Percentiles rank a stretch among this genome's conserved stretches.
These are phyloP conservation scores for Daldinia sp. DNA, from an alignment of 2,329 filamentous ascomycete genomes.

Conservation along the genomic window DNA sequence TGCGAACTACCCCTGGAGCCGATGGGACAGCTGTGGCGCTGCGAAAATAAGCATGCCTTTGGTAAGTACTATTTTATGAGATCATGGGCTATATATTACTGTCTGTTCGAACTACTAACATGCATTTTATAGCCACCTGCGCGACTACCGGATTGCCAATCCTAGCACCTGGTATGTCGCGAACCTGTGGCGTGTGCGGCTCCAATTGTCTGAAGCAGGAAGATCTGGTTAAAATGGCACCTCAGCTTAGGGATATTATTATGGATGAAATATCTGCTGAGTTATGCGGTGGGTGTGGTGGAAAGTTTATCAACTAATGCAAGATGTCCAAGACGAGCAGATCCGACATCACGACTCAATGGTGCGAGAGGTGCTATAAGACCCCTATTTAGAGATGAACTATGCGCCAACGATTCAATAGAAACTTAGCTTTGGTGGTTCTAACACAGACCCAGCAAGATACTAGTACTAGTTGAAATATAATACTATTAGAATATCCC, in stretches of 20 bases:
- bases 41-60: conserved; percentile 52
- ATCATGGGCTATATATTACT: conserved; percentile 4
- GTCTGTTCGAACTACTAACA: neutral
- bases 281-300: conserved; percentile 44
- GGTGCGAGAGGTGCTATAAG: neutral
- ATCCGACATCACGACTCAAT: neutral
- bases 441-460: neutral
- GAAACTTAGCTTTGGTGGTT: neutral
- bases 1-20: conserved; percentile 51
- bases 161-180: conserved; percentile 60
- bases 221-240: conserved; percentile 48
- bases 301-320: conserved; percentile 43
- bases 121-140: conserved; percentile 57
- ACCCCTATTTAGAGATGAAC: neutral
- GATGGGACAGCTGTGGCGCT: conserved; percentile 50
- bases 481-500: neutral
- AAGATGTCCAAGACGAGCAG: neutral
- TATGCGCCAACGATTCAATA: neutral
- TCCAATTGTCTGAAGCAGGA: conserved; percentile 58
- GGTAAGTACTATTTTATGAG: conserved; percentile 37
- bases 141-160: conserved; percentile 63
- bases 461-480: neutral
- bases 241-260: conserved; percentile 36
- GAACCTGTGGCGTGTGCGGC: conserved; percentile 64
- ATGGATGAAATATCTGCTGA: conserved; percentile 42